Percentiles rank a stretch among this genome's conserved stretches.
Conservation (phyloP, 176 grass and related monocot species). For the Oryza nivara region DNA sequence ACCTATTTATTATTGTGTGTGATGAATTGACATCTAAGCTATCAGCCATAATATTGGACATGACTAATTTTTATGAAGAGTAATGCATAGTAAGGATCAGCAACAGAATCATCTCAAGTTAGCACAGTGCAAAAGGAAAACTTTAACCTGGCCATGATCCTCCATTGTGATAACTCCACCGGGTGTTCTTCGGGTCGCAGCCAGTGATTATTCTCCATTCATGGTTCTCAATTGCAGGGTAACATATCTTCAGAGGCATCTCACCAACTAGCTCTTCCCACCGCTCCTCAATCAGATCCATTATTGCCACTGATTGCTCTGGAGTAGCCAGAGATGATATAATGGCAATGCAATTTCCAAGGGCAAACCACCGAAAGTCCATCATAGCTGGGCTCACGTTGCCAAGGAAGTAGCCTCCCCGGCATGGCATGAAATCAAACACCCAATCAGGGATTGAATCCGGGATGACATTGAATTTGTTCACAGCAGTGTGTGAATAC, state of each 20-base stretch:
- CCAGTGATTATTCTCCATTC: slow-evolving; percentile 95
- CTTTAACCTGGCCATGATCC: slow-evolving; percentile 97
- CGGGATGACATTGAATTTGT: slow-evolving; percentile 97
- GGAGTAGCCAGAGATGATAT: slow-evolving; percentile 88
- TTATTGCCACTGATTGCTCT: slow-evolving; percentile 86
- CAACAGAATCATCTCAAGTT: slow-evolving; percentile 1
- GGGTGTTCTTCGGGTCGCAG: slow-evolving; percentile 90
- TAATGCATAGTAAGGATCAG: neutral
- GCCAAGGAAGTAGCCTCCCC: slow-evolving; percentile 90
- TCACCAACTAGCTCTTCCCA: slow-evolving; percentile 96
- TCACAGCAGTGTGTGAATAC: slow-evolving; percentile 94
- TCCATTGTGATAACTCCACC: slow-evolving; percentile 98
- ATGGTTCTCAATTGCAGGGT: slow-evolving; percentile 86
- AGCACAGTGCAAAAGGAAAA: neutral
- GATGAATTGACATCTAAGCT: neutral
- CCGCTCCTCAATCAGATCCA: slow-evolving; percentile 88
- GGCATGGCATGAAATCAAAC: slow-evolving; percentile 92
- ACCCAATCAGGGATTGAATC: slow-evolving; percentile 97
- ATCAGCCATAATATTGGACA: neutral
- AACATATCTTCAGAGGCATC: slow-evolving; percentile 91
- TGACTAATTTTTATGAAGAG: neutral
- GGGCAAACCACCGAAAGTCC: slow-evolving; percentile 96
- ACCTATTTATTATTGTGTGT: neutral
- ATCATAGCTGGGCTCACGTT: slow-evolving; percentile 93
- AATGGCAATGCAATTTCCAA: slow-evolving; percentile 95